Evolutionary conservation across 169 alveolate genomes (phyloP), one percentile per base, ranked within the genome.

Genomic region (Plasmodium gaboni): DNA sequence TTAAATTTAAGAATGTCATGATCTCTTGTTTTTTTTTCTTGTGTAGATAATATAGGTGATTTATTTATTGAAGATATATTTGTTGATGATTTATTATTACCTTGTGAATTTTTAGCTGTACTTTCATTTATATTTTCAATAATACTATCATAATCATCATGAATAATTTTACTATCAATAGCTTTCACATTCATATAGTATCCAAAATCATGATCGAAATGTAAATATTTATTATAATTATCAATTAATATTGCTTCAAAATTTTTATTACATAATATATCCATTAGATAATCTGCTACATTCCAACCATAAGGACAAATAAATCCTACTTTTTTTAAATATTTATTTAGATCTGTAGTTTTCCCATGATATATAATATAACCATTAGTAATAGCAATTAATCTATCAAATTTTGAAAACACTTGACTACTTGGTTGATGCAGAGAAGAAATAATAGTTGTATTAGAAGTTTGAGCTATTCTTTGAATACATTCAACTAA

Each of bases 381-480:
- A 12, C 98, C 98, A 32, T 93, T 92, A 19, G 92, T 87, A 85
- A 96, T 73, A 13, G 96, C 70, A 13, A 93, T 85, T 22, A 95
- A 51, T 57, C 89, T 91, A 61, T 96, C 98, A 67, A 96, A 95
- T 32, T 92, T 69, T 6, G 85, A 68, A 55, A 92, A 92, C 12
- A 93, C 86, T 92, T 94, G 95, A 51, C 89, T 78, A 12, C 95
- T 87, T 2, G 97, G 97, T 55, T 94, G 95, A 68, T 94, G 96
- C 2, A 93, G 86, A 42, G 96, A 91, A 63, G 95, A 92, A 44
- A 94, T 86, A 7, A 93, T 89, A 4, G 95, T 92, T 6, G 93
- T 87, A 10, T 93, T 61, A 48, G 88, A 69, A 0, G 70, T 68
- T 22, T 51, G 63, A 10, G 95, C 88, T 28, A 86, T 67, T 53